phyloP scores from a whole-genome alignment of 78 protist genomes.

The Polysphondylium violaceum region DNA sequence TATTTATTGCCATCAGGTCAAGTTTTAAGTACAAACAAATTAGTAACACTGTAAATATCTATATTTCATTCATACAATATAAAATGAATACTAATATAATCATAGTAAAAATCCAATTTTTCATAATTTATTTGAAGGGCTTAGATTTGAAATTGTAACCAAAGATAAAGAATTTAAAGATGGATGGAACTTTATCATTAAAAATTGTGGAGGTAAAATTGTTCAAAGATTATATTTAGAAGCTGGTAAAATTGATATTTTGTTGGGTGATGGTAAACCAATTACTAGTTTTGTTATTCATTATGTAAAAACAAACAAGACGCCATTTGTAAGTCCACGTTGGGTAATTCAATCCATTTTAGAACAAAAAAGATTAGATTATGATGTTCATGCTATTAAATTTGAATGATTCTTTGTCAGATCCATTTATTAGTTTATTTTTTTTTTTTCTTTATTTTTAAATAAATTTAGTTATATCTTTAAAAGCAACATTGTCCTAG shows the following conservation, averaged over 20 bases:
- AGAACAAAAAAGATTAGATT: not conserved
- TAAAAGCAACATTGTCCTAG: no score
- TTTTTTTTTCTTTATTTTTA: no score
- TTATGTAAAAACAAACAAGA: not conserved
- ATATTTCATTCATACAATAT: no score
- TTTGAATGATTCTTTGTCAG: no score
- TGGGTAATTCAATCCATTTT: constrained; percentile 19
- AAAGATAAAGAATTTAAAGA: not conserved
- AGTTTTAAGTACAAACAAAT: not conserved
- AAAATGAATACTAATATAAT: no score
- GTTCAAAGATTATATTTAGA: not conserved
- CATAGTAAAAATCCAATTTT: no score
- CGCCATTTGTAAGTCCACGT: not conserved
- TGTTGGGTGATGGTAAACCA: not conserved
- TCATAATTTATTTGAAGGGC: not conserved
- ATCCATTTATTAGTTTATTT: no score
- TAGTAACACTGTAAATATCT: no score
- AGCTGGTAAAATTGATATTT: not conserved
- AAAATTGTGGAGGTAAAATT: constrained; percentile 14
- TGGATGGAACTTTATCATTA: not conserved
- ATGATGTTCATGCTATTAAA: not conserved
- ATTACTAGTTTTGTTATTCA: not conserved
- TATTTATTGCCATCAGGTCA: not conserved
- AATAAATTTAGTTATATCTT: no score
- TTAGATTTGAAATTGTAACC: not conserved